A percentile compares a stretch with the other conserved stretches of the same genome.
Evolutionary conservation across 805 yeast species (phyloP).

Genomic region (Teunomyces cretensis): DNA sequence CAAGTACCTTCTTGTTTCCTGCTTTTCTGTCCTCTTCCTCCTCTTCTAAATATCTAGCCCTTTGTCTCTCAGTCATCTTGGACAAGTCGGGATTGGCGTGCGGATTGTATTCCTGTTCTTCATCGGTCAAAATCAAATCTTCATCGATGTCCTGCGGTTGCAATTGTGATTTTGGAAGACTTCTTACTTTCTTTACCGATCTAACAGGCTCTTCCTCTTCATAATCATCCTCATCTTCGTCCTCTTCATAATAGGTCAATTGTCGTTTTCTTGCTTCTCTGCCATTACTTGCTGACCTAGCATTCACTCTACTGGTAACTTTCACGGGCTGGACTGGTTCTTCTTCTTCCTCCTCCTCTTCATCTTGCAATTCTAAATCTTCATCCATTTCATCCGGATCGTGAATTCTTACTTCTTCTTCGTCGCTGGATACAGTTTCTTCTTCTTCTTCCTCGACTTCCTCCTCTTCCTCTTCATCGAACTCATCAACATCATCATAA

Average conservation of each 20-base stretch:
- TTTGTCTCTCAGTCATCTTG: conserved; percentile 57
- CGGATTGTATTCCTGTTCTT: conserved; percentile 46
- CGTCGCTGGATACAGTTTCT: conserved; percentile 27
- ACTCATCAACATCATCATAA: conserved; percentile 20
- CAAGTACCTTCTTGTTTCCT: conserved; percentile 18
- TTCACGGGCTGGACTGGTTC: conserved; percentile 20
- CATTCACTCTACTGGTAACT: conserved; percentile 5
- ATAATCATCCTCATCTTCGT: conserved; percentile 30
- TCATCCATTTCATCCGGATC: conserved; percentile 40
- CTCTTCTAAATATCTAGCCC: conserved; percentile 43
- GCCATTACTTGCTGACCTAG: conserved; percentile 4
- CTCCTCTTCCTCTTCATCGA: conserved; percentile 18
- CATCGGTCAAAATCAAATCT: conserved; percentile 38
- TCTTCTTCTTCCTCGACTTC: conserved; percentile 19
- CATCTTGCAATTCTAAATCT: conserved; percentile 33
- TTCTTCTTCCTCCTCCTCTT: conserved; percentile 22
- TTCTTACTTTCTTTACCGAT: conserved; percentile 5
- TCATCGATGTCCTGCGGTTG: conserved; percentile 34
- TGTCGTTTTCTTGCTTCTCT: conserved; percentile 38
- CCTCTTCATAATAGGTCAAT: conserved; percentile 38
- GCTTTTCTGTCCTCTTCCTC: conserved; percentile 15
- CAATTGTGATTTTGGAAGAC: conserved; percentile 13
- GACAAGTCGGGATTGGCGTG: conserved; percentile 41
- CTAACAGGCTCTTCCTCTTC: conserved; percentile 14
- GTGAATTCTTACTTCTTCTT: conserved; percentile 29